Evolutionary conservation across 768 basidiomycete genomes (phyloP), one percentile per base, ranked within the genome.

Genomic region (Hygrocybe coccinea): DNA sequence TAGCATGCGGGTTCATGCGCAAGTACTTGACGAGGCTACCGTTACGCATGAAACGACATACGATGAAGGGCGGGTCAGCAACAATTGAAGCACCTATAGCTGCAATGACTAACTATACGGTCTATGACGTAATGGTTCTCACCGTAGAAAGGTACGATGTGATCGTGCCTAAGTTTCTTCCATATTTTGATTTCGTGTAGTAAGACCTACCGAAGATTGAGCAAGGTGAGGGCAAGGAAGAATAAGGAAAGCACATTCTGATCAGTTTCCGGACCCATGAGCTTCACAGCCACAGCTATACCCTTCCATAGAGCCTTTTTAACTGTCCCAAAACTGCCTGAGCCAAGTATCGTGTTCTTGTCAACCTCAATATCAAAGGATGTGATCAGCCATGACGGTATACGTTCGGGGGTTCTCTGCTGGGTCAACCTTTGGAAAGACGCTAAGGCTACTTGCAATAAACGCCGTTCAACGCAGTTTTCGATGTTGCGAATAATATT

Each of bases 311-410:
- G 7, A 14, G 22, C 48, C 33, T 33, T 50, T 34, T 34, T 24
- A 19, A 50, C 48, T 14, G 33, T 34, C 12, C 48, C 33, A 33
- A 50, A 50, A 34, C 48, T 34, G 6, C 48, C 48, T 14, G 25
- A 11, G 12, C 48, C 48, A 21, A 50, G 48, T 6, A 25, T 12
- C 19, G 21, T 34, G 22, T 50, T 24, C 9, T 33, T 33, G 15
- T 50, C 48, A 8, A 50, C 25, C 9, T 50, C 48, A 15, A 50
- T 34, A 10, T 50, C 48, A 14, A 50, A 50, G 48, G 48, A 50
- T 19, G 48, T 25, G 21, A 50, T 34, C 21, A 34, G 21, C 48
- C 48, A 50, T 9, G 21, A 24, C 25, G 48, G 48, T 8, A 50
- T 34, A 33, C 33, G 22, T 34, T 50, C 33, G 14, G 22, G 21